phyloP scores from a whole-genome alignment of 2,329 filamentous ascomycete genomes.

The Talaromyces sp. region DNA sequence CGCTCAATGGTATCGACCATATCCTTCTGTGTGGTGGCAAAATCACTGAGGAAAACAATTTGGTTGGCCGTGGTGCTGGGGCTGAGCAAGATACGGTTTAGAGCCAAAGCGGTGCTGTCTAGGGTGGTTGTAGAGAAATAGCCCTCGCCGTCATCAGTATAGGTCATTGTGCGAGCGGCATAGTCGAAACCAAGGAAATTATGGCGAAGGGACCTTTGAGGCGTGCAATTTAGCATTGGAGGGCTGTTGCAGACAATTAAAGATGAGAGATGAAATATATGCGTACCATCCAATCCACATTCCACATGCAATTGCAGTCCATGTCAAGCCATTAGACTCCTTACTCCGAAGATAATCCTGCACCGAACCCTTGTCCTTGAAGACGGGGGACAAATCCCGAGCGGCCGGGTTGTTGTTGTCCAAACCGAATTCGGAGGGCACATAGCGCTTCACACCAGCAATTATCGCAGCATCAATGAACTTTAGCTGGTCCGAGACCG shows the following conservation, averaged over 20 bases:
- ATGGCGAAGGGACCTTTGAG: neutral
- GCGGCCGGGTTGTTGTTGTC: slow-evolving; percentile 18
- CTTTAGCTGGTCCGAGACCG: slow-evolving; percentile 21
- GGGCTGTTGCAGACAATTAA: neutral
- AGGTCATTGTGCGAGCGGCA: neutral
- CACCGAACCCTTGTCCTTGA: slow-evolving; percentile 20
- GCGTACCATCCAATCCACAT: slow-evolving; percentile 23
- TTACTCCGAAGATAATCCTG: slow-evolving; percentile 21
- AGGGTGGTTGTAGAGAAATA: slow-evolving; percentile 21
- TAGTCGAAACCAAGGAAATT: neutral
- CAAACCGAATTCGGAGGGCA: slow-evolving; percentile 23
- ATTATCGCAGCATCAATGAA: slow-evolving; percentile 23
- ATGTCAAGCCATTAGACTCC: slow-evolving; percentile 20
- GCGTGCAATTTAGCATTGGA: no score
- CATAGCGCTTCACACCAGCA: slow-evolving; percentile 4
- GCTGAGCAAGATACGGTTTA: slow-evolving; percentile 19
- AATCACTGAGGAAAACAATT: slow-evolving; percentile 22
- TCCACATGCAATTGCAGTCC: slow-evolving; percentile 24
- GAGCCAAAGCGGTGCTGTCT: slow-evolving; percentile 20
- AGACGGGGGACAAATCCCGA: slow-evolving; percentile 14
- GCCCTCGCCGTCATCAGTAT: slow-evolving; percentile 14
- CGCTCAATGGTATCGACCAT: slow-evolving; percentile 20
- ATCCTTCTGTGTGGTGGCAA: slow-evolving; percentile 21
- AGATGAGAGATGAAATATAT: neutral
- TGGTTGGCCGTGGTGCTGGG: slow-evolving; percentile 20